These are phyloP conservation scores for Tuctoria greenei DNA, from an alignment of 176 grass and related monocot genomes.

Conservation along the genomic window DNA sequence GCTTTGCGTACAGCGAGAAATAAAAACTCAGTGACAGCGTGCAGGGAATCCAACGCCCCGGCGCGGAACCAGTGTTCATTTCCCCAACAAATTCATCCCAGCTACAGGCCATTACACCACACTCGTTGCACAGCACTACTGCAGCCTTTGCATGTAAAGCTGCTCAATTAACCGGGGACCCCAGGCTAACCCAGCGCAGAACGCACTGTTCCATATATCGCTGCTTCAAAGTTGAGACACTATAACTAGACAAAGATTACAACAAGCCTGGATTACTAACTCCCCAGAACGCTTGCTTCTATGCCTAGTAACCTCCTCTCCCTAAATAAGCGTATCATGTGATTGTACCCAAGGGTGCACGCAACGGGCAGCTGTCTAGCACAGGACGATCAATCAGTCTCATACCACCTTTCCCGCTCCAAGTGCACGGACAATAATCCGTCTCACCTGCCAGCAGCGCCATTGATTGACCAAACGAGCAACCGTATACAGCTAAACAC, in stretches of 20 bases:
- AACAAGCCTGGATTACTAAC: no score
- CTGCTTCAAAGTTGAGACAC: not conserved
- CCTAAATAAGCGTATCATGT: slow-evolving; percentile 26
- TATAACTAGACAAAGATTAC: not conserved
- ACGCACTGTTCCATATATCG: not conserved
- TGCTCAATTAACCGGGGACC: not conserved
- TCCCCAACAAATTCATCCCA: not conserved
- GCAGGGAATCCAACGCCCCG: slow-evolving; percentile 12
- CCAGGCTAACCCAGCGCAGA: not conserved
- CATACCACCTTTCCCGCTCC: not conserved
- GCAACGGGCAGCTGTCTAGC: slow-evolving; percentile 26
- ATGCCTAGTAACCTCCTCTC: slow-evolving; percentile 26
- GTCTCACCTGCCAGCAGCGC: not conserved
- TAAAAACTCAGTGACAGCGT: not conserved
- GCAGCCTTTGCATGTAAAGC: not conserved
- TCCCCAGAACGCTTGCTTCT: no score
- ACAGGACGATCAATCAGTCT: not conserved
- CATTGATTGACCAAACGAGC: slow-evolving; percentile 25
- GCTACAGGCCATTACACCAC: not conserved
- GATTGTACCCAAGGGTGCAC: slow-evolving; percentile 37
- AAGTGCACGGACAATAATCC: not conserved
- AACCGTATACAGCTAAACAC: not conserved
- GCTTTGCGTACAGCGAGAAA: not conserved
- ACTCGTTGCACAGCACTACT: not conserved
- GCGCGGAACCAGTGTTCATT: not conserved